phyloP scores from a whole-genome alignment of 2,329 filamentous ascomycete species.

The Pseudogymnoascus sp. region DNA sequence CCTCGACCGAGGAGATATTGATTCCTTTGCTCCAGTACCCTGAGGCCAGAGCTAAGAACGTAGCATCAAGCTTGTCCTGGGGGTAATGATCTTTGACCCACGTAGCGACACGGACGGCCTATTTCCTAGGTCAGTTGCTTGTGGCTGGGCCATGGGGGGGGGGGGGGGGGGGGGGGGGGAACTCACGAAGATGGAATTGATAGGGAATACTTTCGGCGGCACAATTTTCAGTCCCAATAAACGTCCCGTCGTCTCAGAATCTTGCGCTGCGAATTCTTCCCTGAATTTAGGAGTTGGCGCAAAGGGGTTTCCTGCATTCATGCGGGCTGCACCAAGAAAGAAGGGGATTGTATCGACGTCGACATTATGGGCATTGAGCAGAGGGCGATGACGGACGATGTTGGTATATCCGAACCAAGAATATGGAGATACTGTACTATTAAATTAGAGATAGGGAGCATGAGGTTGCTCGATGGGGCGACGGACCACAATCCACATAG shows the following conservation, averaged over 20 bases:
- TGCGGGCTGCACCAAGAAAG: conserved; percentile 17
- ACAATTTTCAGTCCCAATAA: conserved; percentile 16
- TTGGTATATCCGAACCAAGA: conserved; percentile 18
- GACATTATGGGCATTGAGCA: conserved; percentile 14
- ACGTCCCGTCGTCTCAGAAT: conserved; percentile 13
- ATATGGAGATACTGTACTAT: conserved; percentile 16
- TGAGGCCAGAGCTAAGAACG: conserved; percentile 14
- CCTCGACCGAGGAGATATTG: conserved; percentile 14
- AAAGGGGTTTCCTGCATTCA: conserved; percentile 15
- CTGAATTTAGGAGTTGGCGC: conserved; percentile 15
- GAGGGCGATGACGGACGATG: conserved; percentile 13
- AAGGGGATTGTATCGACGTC: conserved; percentile 18
- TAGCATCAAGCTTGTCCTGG: conserved; percentile 13
- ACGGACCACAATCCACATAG: conserved; percentile 18
- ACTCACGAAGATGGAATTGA: conserved; percentile 16
- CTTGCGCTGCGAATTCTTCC: conserved; percentile 14
- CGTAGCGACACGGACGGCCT: conserved; percentile 17
- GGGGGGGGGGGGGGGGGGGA: neutral
- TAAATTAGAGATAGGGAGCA: neutral
- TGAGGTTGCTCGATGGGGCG: neutral
- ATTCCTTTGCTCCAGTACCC: conserved; percentile 17
- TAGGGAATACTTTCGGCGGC: conserved; percentile 15
- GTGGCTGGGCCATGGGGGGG: neutral
- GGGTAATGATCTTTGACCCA: conserved; percentile 15
- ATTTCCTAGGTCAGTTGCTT: neutral